Conservation (phyloP, 192 early-diverging fungal species). For the Geranomyces michiganensis region DNA sequence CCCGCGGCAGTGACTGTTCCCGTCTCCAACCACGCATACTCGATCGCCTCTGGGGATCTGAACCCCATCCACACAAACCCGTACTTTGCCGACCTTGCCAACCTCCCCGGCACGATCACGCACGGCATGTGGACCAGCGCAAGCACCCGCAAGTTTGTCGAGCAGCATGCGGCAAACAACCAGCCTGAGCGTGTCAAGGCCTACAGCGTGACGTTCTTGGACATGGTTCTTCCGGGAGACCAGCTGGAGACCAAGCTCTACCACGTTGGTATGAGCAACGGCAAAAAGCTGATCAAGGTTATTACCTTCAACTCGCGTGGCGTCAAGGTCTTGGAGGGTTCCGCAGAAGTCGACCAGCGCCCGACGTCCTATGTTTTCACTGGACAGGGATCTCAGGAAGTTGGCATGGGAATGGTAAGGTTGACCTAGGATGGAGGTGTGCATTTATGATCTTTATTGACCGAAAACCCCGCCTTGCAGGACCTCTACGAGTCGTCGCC, state of each 20-base stretch:
- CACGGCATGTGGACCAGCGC: slow-evolving; percentile 99
- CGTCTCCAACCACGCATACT: slow-evolving; percentile 85
- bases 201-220: slow-evolving; percentile 86
- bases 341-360: slow-evolving; percentile 92
- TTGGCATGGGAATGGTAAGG: slow-evolving; percentile 86
- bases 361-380: slow-evolving; percentile 92
- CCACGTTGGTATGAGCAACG: slow-evolving; percentile 96
- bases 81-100: slow-evolving; percentile 89
- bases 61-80: slow-evolving; percentile 97
- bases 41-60: slow-evolving; percentile 83
- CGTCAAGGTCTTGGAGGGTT: slow-evolving; percentile 80
- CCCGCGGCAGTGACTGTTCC: slow-evolving; percentile 86
- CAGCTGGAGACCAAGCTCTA: slow-evolving; percentile 85
- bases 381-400: slow-evolving; percentile 94
- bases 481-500: slow-evolving; percentile 81
- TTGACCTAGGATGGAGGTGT: neutral
- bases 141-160: slow-evolving; percentile 92
- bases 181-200: slow-evolving; percentile 83
- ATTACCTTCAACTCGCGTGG: slow-evolving; percentile 86
- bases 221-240: slow-evolving; percentile 92
- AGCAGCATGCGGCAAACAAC: slow-evolving; percentile 93
- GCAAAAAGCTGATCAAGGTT: slow-evolving; percentile 91
- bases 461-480: too few species aligned
- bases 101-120: slow-evolving; percentile 88
- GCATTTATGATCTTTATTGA: too few species aligned